A percentile compares a stretch with the other conserved stretches of the same genome.
phyloP scores from a whole-genome alignment of 352 stramenopile genomes.

The Phytophthora palmivora region DNA sequence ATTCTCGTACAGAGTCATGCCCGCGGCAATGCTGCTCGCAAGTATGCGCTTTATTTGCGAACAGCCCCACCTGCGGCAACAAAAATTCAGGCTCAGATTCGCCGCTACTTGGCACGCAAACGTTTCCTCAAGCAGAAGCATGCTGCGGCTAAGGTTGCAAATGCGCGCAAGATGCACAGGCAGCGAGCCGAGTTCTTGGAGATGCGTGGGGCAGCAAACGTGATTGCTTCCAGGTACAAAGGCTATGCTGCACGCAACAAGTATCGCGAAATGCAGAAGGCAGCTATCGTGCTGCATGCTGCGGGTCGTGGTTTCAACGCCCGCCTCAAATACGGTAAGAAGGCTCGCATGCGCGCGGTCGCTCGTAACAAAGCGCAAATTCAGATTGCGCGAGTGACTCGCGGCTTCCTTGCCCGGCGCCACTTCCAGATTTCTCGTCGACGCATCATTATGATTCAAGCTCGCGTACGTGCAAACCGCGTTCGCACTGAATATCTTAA shows the following conservation, averaged over 20 bases:
- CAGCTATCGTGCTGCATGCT: constrained; percentile 82
- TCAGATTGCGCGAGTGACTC: constrained; percentile 76
- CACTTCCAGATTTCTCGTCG: constrained; percentile 57
- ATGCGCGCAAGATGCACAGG: constrained; percentile 71
- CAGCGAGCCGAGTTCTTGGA: constrained; percentile 70
- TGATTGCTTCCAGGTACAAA: constrained; percentile 85
- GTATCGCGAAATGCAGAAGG: constrained; percentile 74
- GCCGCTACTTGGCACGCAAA: constrained; percentile 71
- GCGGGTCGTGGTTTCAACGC: constrained; percentile 81
- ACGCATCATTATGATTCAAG: constrained; percentile 90
- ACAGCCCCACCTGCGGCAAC: constrained; percentile 77
- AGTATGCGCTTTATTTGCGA: constrained; percentile 74
- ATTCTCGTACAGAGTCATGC: constrained; percentile 79
- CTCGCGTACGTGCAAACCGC: constrained; percentile 84
- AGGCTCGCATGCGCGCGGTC: constrained; percentile 75
- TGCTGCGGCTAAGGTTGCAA: constrained; percentile 76
- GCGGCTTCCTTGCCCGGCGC: constrained; percentile 71
- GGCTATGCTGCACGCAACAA: constrained; percentile 62
- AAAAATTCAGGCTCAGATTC: constrained; percentile 81
- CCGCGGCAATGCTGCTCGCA: constrained; percentile 76
- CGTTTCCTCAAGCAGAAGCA: constrained; percentile 72
- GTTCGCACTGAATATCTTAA: constrained; percentile 90
- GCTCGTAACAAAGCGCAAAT: constrained; percentile 81
- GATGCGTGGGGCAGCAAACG: constrained; percentile 63
- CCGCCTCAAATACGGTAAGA: constrained; percentile 89